A percentile compares a stretch with the other conserved stretches of the same genome.
Conservation (phyloP, 2,329 filamentous ascomycete species). For the Tolypocladium pustulatum region DNA sequence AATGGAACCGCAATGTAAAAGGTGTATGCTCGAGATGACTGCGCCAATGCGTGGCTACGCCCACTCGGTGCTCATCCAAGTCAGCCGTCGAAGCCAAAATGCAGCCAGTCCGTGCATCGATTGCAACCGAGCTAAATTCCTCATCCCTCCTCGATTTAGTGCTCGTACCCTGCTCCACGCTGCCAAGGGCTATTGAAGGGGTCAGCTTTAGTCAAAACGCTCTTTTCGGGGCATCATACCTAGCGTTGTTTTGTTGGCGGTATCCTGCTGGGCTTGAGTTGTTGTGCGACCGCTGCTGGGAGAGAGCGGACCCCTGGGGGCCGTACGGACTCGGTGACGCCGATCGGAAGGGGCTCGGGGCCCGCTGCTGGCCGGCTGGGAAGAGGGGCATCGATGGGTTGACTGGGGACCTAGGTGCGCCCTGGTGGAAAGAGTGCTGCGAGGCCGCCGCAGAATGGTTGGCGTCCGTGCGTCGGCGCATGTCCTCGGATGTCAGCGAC, state of each 20-base stretch:
- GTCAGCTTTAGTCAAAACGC: conserved; percentile 7
- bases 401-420: conserved; percentile 20
- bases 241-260: conserved; percentile 27
- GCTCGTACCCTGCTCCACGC: conserved; percentile 33
- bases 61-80: not conserved
- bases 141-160: conserved; percentile 6
- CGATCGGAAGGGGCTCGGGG: conserved; percentile 24
- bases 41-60: not conserved
- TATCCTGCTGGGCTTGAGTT: conserved; percentile 22
- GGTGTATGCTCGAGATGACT: not conserved
- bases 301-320: conserved; percentile 6
- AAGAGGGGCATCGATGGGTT: conserved; percentile 33
- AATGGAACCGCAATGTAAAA: not conserved
- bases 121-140: not conserved
- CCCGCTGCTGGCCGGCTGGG: conserved; percentile 23
- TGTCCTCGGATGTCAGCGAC: conserved; percentile 26
- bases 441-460: conserved; percentile 12
- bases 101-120: not conserved
- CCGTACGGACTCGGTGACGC: conserved; percentile 23
- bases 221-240: conserved; percentile 14
- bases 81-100: not conserved
- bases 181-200: conserved; percentile 29
- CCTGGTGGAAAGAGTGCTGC: conserved; percentile 18
- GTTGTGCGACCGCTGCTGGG: conserved; percentile 19
- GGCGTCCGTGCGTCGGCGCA: conserved; percentile 23